These are phyloP conservation scores for Cenchrus purpureus DNA, from an alignment of 176 grass and related monocot genomes.

Conservation along the genomic window DNA sequence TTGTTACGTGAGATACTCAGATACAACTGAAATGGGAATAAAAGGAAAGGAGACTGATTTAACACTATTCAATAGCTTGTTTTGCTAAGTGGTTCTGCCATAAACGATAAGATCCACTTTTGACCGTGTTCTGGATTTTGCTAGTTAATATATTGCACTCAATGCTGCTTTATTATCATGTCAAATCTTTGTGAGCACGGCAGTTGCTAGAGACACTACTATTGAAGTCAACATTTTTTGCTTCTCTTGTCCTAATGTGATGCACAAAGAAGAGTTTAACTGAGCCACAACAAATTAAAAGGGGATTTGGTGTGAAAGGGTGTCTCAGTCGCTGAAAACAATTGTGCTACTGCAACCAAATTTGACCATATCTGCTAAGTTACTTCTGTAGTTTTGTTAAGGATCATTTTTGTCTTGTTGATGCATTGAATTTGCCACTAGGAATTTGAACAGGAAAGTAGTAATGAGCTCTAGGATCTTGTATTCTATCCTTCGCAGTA, in stretches of 20 bases:
- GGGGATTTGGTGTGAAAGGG: constrained; percentile 7
- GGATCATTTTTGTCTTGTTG: not conserved
- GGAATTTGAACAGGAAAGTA: not conserved
- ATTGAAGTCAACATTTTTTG: not conserved
- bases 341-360: constrained; percentile 12
- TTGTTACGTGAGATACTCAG: not conserved
- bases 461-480: not conserved
- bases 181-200: constrained; percentile 10
- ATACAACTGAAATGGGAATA: not conserved
- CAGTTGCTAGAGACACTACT: not conserved
- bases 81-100: not conserved
- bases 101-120: constrained; percentile 16
- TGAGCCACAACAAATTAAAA: not conserved
- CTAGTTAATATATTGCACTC: not conserved
- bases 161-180: not conserved
- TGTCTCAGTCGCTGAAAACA: not conserved
- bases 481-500: not conserved
- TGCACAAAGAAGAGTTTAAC: constrained; percentile 12
- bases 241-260: constrained; percentile 5
- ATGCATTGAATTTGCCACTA: not conserved
- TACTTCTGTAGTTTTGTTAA: not conserved
- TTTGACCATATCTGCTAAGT: not conserved
- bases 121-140: not conserved
- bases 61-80: not conserved
- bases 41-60: constrained; percentile 20